Base-by-base conservation (phyloP, 495 filamentous ascomycete genomes). In the Eremomyces bilateralis region DNA sequence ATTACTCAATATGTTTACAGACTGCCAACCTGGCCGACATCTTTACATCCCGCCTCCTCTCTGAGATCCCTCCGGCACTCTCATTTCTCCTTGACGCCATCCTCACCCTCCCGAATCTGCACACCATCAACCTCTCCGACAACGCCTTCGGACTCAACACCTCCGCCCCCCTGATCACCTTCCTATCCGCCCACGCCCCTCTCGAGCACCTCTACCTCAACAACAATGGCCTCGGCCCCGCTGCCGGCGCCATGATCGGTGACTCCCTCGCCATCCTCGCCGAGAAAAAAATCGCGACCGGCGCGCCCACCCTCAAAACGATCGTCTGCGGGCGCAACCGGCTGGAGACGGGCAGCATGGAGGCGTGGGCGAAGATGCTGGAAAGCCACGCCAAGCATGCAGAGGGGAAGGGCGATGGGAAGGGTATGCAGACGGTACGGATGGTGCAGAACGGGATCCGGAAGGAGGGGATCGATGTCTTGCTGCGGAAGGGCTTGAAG, bases 371-470 rank as follows among this genome's bases (percentile, higher is more conserved):
- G 21, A 73, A 71, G 47, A 67, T 78, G 0, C 92, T 80, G 48
- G 66, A 69, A 44, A 74, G 80, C 36, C 80, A 95, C 53, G 71
- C 66, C 29, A n/a, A n/a, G n/a, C n/a, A n/a, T n/a, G n/a, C n/a
- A n/a, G n/a, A n/a, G n/a, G n/a, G n/a, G n/a, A n/a, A n/a, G n/a
- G n/a, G n/a, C n/a, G n/a, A n/a, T n/a, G n/a, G n/a, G n/a, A 67
- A 67, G 19, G 59, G 59, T 12, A 62, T 95, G 20, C 76, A 73
- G 53, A 72, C 71, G 33, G 70, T 97, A 36, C 91, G 84, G 67
- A 94, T 97, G 88, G 82, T 88, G 22, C 88, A 95, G 54, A 95
- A 97, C 53, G 88, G 90, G 31, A 97, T 97, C 41, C 69, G 88
- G 21, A 80, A 85, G 49, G 81, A 94, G 56, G 88, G 88, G 39